phyloP scores from a whole-genome alignment of 2,329 filamentous ascomycete species.

The Geoglossum cookeanum region DNA sequence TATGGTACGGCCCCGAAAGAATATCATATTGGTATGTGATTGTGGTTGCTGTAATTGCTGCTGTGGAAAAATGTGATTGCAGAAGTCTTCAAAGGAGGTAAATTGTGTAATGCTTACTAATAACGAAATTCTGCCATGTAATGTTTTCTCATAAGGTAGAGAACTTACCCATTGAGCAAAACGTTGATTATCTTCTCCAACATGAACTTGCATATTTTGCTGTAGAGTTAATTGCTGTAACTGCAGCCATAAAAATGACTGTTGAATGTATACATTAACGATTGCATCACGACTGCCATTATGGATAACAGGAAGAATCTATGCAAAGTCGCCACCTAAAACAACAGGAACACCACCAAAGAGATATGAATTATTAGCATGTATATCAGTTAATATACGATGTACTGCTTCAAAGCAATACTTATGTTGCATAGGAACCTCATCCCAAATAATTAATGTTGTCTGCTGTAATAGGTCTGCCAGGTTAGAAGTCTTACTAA shows the following conservation, averaged over 20 bases:
- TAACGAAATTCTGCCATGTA: neutral
- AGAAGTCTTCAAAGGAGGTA: neutral
- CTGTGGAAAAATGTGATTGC: too few species aligned
- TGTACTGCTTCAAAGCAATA: conserved; percentile 1
- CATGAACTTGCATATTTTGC: neutral
- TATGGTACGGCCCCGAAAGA: neutral
- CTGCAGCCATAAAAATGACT: neutral
- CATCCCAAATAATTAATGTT: conserved; percentile 2
- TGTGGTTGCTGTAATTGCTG: neutral
- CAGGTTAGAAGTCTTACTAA: neutral
- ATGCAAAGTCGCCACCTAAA: neutral
- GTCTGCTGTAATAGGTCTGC: neutral
- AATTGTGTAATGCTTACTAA: neutral
- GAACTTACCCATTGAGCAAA: neutral
- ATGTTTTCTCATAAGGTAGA: neutral
- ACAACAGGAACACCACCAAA: neutral
- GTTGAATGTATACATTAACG: neutral
- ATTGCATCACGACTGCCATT: neutral
- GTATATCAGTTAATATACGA: neutral
- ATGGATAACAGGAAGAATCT: neutral
- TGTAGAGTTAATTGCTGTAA: neutral
- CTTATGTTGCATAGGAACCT: conserved; percentile 1
- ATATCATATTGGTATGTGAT: neutral
- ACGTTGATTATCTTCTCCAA: neutral
- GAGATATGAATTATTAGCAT: neutral